phyloP scores from a whole-genome alignment of 2,329 filamentous ascomycete species.

The Penicillium sp. region DNA sequence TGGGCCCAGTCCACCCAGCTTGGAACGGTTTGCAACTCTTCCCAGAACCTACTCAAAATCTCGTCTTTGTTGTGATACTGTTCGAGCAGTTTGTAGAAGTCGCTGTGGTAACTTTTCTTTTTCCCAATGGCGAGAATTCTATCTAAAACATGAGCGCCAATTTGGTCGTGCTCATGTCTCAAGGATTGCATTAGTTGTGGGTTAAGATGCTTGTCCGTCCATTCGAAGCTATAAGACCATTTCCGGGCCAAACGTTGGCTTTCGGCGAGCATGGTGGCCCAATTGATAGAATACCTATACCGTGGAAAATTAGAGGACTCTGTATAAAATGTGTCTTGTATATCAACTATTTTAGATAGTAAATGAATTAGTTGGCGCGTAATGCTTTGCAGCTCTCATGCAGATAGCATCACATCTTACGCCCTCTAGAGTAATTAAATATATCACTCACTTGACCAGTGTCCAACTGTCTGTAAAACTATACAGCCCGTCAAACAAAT shows the following conservation, averaged over 20 bases:
- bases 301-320: no score
- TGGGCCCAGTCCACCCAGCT: constrained; percentile 73
- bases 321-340: no score
- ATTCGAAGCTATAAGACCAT: constrained; percentile 19
- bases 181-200: constrained; percentile 13
- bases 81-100: constrained; percentile 59
- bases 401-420: no score
- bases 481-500: no score
- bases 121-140: constrained; percentile 15
- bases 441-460: no score
- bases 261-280: not conserved
- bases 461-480: no score
- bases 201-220: constrained; percentile 16
- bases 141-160: constrained; percentile 15
- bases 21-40: constrained; percentile 60
- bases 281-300: not conserved
- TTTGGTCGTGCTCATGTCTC: constrained; percentile 18
- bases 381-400: no score
- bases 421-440: no score
- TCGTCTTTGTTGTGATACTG: constrained; percentile 55
- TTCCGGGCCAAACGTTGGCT: not conserved
- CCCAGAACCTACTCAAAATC: constrained; percentile 57
- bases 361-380: no score
- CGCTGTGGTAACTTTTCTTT: constrained; percentile 24
- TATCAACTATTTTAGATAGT: no score